Base-by-base conservation (phyloP, 2,329 filamentous ascomycete genomes). In the Fusarium kyushuense region DNA sequence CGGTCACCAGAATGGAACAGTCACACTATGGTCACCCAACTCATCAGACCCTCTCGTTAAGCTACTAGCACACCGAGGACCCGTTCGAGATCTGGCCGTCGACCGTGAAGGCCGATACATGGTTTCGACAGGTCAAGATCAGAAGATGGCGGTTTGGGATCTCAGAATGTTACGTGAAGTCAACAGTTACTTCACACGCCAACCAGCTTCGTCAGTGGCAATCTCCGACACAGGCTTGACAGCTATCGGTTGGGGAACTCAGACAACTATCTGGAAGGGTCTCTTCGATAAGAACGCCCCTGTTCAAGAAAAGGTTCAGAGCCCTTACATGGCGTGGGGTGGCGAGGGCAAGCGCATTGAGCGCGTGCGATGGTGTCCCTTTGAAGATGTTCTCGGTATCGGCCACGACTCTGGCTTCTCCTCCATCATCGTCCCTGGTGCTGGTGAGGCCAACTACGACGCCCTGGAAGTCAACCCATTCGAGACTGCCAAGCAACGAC, bases 361-460 rank as follows among this genome's bases (percentile, higher is more conserved):
- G 79, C 88, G 91, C 40, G 88, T 97, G 3, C 86, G 87, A 63
- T 99, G 95, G 92, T 99, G 96, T 76, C 96, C 96, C 0, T 97
- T 92, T 67, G 96, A 99, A 78, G 96, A 99, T 82, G 84, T 97
- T 1, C 87, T 99, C 3, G 96, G 95, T 16, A 86, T 97, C 25
- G 87, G 90, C 3, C 95, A 98, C 81, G 87, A 92, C 75, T 84
- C 90, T 63, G 96, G 96, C 16, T 98, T 98, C 82, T 92, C 91
- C 17, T 96, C 91, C 57, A 88, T 97, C 76, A 88, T 99, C 72
- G 89, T 98, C 3, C 96, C 96, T 10, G 96, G 96, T 47, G 92
- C 95, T n/a, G 96, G 96, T 65, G 96, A 99, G 79, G 90, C 96
- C 77, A 98, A 98, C 86, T 97, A 92, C 77, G 96, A 99, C 78